A percentile compares a stretch with the other conserved stretches of the same genome.
Evolutionary conservation across 75 land plant species (phyloP).

Genomic region (Isoetes taiwanensis): DNA sequence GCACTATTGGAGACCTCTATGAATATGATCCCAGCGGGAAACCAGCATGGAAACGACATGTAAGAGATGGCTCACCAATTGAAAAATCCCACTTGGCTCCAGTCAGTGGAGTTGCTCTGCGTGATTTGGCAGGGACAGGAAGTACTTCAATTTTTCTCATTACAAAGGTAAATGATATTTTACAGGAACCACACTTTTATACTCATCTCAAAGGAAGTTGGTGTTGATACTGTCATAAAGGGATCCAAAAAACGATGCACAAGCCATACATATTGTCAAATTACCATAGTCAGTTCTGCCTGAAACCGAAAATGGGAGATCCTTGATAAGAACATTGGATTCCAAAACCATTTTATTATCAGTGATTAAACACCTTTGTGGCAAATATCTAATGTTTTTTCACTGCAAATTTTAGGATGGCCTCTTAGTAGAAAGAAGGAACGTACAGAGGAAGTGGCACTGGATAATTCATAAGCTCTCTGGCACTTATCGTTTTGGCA

Average conservation of each 20-base stretch:
- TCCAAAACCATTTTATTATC: too few species aligned
- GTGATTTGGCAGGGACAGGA: slow-evolving; percentile 32
- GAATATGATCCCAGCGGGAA: slow-evolving; percentile 53
- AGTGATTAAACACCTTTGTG: neutral
- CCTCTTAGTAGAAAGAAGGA: slow-evolving; percentile 39
- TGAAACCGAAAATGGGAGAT: too few species aligned
- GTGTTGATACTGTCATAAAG: neutral
- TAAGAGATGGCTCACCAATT: slow-evolving; percentile 28
- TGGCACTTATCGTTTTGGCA: slow-evolving; percentile 19
- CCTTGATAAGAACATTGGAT: too few species aligned
- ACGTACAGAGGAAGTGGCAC: slow-evolving; percentile 64
- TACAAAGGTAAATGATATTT: slow-evolving; percentile 37
- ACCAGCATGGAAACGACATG: slow-evolving; percentile 76
- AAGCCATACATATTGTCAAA: too few species aligned
- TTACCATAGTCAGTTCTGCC: too few species aligned
- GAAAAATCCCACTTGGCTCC: slow-evolving; percentile 24
- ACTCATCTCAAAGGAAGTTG: neutral
- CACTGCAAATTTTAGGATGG: slow-evolving; percentile 35
- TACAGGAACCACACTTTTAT: slow-evolving; percentile 3
- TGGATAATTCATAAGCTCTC: slow-evolving; percentile 59
- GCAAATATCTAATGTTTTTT: neutral
- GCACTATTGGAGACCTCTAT: slow-evolving; percentile 65
- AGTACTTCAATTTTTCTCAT: slow-evolving; percentile 52
- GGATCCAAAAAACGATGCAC: neutral
- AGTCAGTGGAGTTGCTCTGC: slow-evolving; percentile 28